phyloP scores from a whole-genome alignment of 139 green algal genomes.

The Closterium sp. region DNA sequence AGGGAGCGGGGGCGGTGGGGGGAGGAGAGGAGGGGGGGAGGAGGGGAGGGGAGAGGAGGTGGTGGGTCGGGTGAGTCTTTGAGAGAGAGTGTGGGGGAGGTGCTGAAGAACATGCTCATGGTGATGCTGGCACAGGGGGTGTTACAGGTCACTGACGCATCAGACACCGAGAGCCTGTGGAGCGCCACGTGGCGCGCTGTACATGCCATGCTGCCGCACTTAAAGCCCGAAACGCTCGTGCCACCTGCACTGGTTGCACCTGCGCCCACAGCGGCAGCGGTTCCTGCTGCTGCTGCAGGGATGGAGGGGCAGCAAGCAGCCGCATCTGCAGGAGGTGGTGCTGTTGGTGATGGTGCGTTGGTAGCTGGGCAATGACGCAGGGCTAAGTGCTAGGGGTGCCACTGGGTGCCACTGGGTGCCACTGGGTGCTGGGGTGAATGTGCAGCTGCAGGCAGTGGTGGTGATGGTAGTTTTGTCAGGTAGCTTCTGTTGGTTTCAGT shows the following conservation, averaged over 20 bases:
- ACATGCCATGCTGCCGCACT: constrained; percentile 58
- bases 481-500: too few relatives aligned
- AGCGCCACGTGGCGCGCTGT: constrained; percentile 70
- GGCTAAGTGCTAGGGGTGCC: neutral
- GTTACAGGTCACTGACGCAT: constrained; percentile 25
- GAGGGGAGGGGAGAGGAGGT: constrained; percentile 44
- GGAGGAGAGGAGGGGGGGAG: constrained; percentile 33
- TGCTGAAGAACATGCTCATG: constrained; percentile 93
- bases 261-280: neutral
- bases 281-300: neutral
- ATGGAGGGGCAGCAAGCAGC: neutral
- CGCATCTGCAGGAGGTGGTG: too few relatives aligned
- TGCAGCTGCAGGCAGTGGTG: too few relatives aligned
- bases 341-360: neutral
- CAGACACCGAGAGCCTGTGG: constrained; percentile 65
- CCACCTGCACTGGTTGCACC: constrained; percentile 6
- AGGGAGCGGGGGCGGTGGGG: constrained; percentile 39
- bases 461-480: too few relatives aligned
- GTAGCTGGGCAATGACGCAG: neutral
- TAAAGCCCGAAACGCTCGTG: constrained; percentile 61
- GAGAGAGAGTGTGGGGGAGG: constrained; percentile 79
- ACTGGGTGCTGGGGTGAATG: too few relatives aligned
- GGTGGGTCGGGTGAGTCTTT: constrained; percentile 59
- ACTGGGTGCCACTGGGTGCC: too few relatives aligned
- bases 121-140: constrained; percentile 77